These are phyloP conservation scores for Cucumis cinereus DNA, from an alignment of 306 rosid species.

Conservation along the genomic window DNA sequence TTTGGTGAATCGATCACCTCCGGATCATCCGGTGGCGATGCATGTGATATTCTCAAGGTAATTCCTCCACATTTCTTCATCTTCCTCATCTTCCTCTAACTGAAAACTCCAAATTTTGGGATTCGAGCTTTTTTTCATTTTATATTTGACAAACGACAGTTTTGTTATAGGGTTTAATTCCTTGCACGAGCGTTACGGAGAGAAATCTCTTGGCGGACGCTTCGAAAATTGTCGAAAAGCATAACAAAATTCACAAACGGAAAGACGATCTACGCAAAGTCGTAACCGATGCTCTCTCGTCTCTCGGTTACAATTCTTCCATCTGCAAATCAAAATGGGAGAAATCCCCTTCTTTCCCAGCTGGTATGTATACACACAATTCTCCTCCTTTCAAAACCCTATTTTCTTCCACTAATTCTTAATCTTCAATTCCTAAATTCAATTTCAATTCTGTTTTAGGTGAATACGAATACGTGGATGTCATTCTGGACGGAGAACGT, in stretches of 20 bases:
- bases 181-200: slow-evolving; percentile 69
- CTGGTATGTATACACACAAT: slow-evolving; percentile 47
- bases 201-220: slow-evolving; percentile 83
- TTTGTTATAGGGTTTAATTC: slow-evolving; percentile 42
- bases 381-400: background rate
- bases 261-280: slow-evolving; percentile 66
- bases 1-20: slow-evolving; percentile 40
- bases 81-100: background rate
- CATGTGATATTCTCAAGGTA: slow-evolving; percentile 69
- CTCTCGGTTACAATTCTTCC: slow-evolving; percentile 71
- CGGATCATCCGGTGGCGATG: slow-evolving; percentile 55
- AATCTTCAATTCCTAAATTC: background rate
- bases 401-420: background rate
- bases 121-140: background rate
- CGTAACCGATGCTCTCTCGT: slow-evolving; percentile 46
- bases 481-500: slow-evolving; percentile 59
- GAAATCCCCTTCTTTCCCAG: slow-evolving; percentile 54
- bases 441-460: slow-evolving; percentile 33
- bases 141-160: background rate
- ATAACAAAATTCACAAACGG: slow-evolving; percentile 39
- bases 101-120: background rate
- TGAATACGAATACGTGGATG: slow-evolving; percentile 88
- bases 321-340: slow-evolving; percentile 91
- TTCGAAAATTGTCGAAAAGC: slow-evolving; percentile 70
- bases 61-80: background rate